Percentiles rank a stretch among this genome's conserved stretches.
phyloP scores from a whole-genome alignment of 2,329 filamentous ascomycete species.

The Phialophora expanda region DNA sequence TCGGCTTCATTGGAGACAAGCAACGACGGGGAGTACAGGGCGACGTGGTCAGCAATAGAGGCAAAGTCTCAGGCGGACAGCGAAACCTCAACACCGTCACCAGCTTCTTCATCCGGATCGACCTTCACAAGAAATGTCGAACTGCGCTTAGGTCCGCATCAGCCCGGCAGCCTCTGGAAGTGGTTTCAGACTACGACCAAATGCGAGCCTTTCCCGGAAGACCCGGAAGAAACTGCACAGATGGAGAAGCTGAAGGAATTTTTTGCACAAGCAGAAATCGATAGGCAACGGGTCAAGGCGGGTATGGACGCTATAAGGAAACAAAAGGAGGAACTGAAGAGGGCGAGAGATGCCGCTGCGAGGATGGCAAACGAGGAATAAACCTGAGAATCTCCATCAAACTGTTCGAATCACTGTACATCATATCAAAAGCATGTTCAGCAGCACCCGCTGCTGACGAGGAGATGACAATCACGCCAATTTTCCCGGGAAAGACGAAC shows the following conservation, averaged over 20 bases:
- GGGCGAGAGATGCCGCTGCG: conserved; percentile 52
- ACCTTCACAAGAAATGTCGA: conserved; percentile 44
- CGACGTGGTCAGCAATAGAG: conserved; percentile 26
- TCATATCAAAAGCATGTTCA: conserved; percentile 5
- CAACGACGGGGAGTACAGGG: conserved; percentile 14
- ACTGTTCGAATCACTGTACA: conserved; percentile 9
- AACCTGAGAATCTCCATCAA: not conserved
- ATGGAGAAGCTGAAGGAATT: conserved; percentile 46
- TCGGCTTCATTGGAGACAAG: conserved; percentile 7
- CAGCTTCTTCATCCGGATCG: conserved; percentile 41
- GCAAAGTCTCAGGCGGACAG: conserved; percentile 27
- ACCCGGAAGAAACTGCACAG: conserved; percentile 46
- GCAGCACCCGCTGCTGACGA: not conserved
- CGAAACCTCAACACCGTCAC: conserved; percentile 3
- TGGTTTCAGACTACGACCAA: conserved; percentile 50
- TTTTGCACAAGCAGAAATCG: conserved; percentile 46
- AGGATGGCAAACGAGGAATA: conserved; percentile 45
- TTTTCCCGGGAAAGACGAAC: not conserved
- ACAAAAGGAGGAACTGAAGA: conserved; percentile 52
- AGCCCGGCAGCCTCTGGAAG: conserved; percentile 50
- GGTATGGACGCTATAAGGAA: conserved; percentile 53
- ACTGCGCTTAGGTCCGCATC: conserved; percentile 44
- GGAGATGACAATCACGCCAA: not conserved
- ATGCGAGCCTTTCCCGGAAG: conserved; percentile 45
- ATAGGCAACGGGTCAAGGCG: conserved; percentile 46